Evolutionary conservation across 768 basidiomycete genomes (phyloP), one percentile per base, ranked within the genome.

Genomic region (Boletus sensibilis): DNA sequence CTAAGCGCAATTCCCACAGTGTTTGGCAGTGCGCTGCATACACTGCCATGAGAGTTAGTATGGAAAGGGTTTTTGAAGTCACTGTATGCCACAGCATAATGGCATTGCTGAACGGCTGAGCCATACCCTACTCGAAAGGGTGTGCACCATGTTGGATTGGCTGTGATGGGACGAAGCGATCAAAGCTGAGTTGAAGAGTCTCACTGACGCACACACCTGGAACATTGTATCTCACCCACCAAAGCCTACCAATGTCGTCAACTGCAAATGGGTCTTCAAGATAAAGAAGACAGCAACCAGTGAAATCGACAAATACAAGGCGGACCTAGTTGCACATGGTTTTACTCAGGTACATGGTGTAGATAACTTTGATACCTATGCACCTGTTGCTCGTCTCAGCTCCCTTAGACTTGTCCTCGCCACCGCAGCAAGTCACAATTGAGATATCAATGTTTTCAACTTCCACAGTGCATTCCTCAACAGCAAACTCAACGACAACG

Each of bases 241-340:
- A 10, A 52, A 52, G 16, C 31, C 31, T 0, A 52, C 51, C 2
- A 52, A 57, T 23, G 11, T 60, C 10, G 7, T 60, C 2, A 60
- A 68, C 2, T 63, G 60, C 11, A 68, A 72, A n/a, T 80, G 76
- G 75, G 76, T 80, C 18, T 82, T 73, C 59, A 64, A 62, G 31
- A 58, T 70, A 18, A 83, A 83, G 63, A 53, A 64, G 37, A 74
- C 79, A 50, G 58, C 66, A 1, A 39, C 60, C 1, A 77, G 79
- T 13, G 45, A 61, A 0, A 65, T 79, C 27, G 52, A 59, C 3
- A 63, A 68, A 6, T 53, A 63, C 20, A 63, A 60, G 18, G 40
- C 50, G 4, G 5, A 13, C 1, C 25, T 52, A 5, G 3, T 52
- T 4, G 21, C 31, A 2, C 7, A n/a, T 6, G 29, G 29, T 14